Base-by-base conservation (phyloP, 163 green algal genomes). In the Scenedesmus sp. region DNA sequence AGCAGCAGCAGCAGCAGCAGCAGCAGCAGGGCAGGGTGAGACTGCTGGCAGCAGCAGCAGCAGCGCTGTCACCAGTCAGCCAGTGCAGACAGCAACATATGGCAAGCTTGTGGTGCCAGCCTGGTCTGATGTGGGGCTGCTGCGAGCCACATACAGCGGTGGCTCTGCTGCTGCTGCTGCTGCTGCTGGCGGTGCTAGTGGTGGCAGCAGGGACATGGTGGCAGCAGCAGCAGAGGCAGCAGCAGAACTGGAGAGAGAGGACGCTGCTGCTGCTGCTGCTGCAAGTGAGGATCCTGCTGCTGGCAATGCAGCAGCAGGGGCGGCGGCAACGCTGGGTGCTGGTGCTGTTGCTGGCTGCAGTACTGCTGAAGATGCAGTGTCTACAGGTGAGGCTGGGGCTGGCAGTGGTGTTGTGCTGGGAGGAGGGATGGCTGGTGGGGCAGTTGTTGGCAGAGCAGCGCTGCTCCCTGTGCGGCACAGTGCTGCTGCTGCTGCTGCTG, bases 111-210 rank as follows among this genome's bases (percentile, higher is more conserved):
- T 59, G 57, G 66, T 76, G 55, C 54, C n/a, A 18, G 57, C 83
- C 34, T 88, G 67, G 66, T 64, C 83, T 66, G 83, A 88, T 77
- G 83, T 88, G n/a, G 83, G 83, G 12, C 67, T 88, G 57, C 83
- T 88, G 20, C 26, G 83, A 56, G n/a, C 83, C 1, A 76, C 57
- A 10, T 88, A 88, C 83, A 77, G 57, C 52, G 77, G 77, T 6
- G 46, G 46, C n/a, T 12, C 82, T 3, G 12, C 54, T 86, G 54
- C 26, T 57, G 76, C 7, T 57, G n/a, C 26, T 84, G 77, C 15
- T 12, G 77, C 77, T 84, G 77, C n/a, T 84, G 77, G 34, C 59
- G 77, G 34, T 59, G 77, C 13, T 23, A 57, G 82, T 46, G 20
- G 82, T 60, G n/a, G 23, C 18, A 66, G 13, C 52, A 34, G 7